Evolutionary conservation across 176 grass and related monocot species (phyloP).

Genomic region (Aegilops speltoides): DNA sequence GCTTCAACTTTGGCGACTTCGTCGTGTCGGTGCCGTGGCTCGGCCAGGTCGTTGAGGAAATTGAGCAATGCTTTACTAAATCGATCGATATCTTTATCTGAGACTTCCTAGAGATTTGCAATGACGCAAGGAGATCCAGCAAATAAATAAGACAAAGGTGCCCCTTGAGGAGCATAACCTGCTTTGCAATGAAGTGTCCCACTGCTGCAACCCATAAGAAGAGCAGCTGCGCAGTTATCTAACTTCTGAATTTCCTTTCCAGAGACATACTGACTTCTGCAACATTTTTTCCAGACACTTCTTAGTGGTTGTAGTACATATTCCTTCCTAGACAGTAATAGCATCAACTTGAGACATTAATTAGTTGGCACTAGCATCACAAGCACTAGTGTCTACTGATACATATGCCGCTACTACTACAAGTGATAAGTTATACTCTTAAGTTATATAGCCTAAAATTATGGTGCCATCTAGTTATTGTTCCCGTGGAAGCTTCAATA

Average conservation of each 20-base stretch:
- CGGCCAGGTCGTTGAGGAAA: constrained; percentile 25
- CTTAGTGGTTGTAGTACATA: not conserved
- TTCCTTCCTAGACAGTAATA: not conserved
- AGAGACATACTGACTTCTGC: constrained; percentile 81
- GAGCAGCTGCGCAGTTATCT: constrained; percentile 61
- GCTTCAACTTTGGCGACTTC: not conserved
- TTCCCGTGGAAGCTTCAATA: not conserved
- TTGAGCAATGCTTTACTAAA: constrained; percentile 75
- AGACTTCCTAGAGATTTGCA: constrained; percentile 82
- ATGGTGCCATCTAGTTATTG: not conserved
- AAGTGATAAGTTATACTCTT: not conserved
- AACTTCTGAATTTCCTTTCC: constrained; percentile 71
- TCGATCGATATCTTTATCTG: constrained; percentile 73
- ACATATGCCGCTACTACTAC: not conserved
- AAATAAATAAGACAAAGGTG: constrained; percentile 72
- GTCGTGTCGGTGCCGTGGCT: not conserved
- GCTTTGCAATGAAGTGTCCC: constrained; percentile 62
- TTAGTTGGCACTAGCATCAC: not conserved
- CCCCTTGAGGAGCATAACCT: constrained; percentile 66
- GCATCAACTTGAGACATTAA: not conserved
- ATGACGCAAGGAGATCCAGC: constrained; percentile 75
- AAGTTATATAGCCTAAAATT: constrained; percentile 12
- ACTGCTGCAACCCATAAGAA: constrained; percentile 98
- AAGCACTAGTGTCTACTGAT: not conserved
- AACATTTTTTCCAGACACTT: not conserved